These are phyloP conservation scores for Avena atlantica DNA, from an alignment of 176 grass and related monocot genomes.

Conservation along the genomic window DNA sequence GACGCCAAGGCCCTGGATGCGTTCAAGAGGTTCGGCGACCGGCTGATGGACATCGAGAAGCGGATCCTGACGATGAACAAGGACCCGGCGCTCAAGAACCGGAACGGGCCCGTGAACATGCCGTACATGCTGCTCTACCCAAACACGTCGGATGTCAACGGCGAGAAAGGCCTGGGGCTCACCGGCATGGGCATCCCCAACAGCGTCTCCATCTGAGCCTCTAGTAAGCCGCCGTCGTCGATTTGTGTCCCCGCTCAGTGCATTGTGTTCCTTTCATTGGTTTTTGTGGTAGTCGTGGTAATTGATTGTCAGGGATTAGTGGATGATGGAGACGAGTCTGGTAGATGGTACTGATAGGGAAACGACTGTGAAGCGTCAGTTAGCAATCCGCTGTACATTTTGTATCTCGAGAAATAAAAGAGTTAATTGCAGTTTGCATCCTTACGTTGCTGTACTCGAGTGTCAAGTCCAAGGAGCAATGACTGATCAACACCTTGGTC, in stretches of 20 bases:
- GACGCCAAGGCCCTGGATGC: constrained; percentile 58
- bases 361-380: background rate
- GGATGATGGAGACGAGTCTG: constrained; percentile 1
- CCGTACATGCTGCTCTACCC: constrained; percentile 77
- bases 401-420: background rate
- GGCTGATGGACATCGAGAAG: constrained; percentile 55
- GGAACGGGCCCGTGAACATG: constrained; percentile 62
- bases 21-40: constrained; percentile 55
- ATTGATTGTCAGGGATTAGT: background rate
- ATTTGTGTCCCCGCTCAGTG: background rate
- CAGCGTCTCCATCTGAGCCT: constrained; percentile 71
- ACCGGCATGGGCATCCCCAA: constrained; percentile 72
- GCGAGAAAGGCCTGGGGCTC: constrained; percentile 47
- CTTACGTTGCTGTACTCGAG: too few relatives aligned
- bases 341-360: background rate
- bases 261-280: background rate
- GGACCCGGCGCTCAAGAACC: constrained; percentile 55
- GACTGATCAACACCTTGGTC: too few relatives aligned
- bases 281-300: background rate
- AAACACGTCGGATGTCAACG: constrained; percentile 63
- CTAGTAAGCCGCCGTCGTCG: background rate
- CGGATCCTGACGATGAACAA: constrained; percentile 55
- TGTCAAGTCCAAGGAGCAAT: too few relatives aligned
- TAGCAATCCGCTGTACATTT: background rate
- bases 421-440: background rate